A percentile compares a stretch with the other conserved stretches of the same genome.
Evolutionary conservation across 2,329 filamentous ascomycete genomes (phyloP).

Genomic region (Esteya vermicola): DNA sequence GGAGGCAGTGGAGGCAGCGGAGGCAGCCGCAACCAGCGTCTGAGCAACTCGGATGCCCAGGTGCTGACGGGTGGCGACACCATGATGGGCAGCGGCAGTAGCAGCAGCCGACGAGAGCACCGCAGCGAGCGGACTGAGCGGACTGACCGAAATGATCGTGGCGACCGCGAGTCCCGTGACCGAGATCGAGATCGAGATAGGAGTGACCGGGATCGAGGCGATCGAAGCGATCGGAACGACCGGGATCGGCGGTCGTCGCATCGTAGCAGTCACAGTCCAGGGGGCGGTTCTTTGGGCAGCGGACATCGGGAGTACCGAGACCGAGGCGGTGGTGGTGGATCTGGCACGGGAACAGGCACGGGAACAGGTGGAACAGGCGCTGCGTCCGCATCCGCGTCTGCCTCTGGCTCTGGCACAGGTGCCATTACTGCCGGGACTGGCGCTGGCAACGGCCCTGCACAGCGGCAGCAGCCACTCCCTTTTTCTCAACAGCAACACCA

Average conservation of each 20-base stretch:
- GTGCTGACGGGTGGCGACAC: slow-evolving; percentile 29
- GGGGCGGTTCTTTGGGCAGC: slow-evolving; percentile 8
- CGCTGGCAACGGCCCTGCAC: too few species aligned
- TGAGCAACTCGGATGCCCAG: slow-evolving; percentile 41
- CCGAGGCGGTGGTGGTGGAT: slow-evolving; percentile 18
- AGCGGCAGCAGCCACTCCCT: too few species aligned
- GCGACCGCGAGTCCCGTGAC: not conserved
- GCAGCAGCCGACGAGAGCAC: slow-evolving; percentile 18
- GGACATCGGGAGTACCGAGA: slow-evolving; percentile 27
- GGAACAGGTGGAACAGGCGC: too few species aligned
- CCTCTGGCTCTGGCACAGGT: too few species aligned
- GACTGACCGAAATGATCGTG: slow-evolving; percentile 2
- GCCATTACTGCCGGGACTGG: too few species aligned
- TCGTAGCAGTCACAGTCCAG: not conserved
- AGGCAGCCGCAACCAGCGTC: slow-evolving; percentile 28
- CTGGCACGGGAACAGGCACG: slow-evolving; percentile 13
- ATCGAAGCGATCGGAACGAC: not conserved
- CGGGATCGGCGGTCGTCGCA: slow-evolving; percentile 9
- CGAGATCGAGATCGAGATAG: slow-evolving; percentile 37
- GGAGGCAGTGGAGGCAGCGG: too few species aligned
- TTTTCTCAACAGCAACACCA: too few species aligned
- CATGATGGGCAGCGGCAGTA: not conserved
- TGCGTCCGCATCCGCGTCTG: too few species aligned
- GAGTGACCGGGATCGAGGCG: slow-evolving; percentile 4
- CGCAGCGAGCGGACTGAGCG: slow-evolving; percentile 14